Evolutionary conservation across 106 monocot genomes (phyloP).

Genomic region (Apostasia ramifera): DNA sequence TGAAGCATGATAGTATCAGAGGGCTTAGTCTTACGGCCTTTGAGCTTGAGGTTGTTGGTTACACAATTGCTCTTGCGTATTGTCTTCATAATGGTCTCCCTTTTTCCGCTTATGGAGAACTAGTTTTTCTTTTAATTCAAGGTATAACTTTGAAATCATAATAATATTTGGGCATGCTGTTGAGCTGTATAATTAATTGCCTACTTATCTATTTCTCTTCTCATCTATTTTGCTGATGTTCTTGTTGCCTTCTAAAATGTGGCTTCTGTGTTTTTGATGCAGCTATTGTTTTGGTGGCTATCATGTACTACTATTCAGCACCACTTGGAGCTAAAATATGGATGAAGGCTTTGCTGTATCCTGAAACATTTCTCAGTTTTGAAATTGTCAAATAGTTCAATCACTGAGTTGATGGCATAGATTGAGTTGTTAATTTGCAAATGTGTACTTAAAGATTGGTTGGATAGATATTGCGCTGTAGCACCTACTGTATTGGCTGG

Average conservation of each 20-base stretch:
- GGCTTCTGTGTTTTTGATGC: conserved; percentile 19
- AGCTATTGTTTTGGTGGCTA: conserved; percentile 83
- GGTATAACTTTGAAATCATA: conserved; percentile 25
- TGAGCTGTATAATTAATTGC: not conserved
- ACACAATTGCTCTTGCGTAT: conserved; percentile 91
- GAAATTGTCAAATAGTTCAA: too few relatives aligned
- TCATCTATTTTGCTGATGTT: not conserved
- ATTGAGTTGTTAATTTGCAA: too few relatives aligned
- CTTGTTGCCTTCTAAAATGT: not conserved
- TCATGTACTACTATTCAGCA: conserved; percentile 78
- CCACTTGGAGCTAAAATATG: conserved; percentile 55
- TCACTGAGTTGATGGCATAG: too few relatives aligned
- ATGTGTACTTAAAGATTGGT: conserved; percentile 24
- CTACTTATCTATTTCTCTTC: not conserved
- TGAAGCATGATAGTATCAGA: conserved; percentile 69
- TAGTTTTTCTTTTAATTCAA: conserved; percentile 84
- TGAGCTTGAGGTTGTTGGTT: conserved; percentile 94
- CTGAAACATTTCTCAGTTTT: conserved; percentile 18
- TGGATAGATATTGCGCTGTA: conserved; percentile 77
- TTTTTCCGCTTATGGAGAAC: conserved; percentile 94
- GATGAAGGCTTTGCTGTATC: conserved; percentile 79
- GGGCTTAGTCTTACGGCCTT: conserved; percentile 84
- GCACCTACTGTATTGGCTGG: conserved; percentile 86
- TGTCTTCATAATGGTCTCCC: conserved; percentile 88
- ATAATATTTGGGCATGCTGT: not conserved